A percentile compares a stretch with the other conserved stretches of the same genome.
Evolutionary conservation across 176 grass and related monocot species (phyloP).

Genomic region (Olyra latifolia): DNA sequence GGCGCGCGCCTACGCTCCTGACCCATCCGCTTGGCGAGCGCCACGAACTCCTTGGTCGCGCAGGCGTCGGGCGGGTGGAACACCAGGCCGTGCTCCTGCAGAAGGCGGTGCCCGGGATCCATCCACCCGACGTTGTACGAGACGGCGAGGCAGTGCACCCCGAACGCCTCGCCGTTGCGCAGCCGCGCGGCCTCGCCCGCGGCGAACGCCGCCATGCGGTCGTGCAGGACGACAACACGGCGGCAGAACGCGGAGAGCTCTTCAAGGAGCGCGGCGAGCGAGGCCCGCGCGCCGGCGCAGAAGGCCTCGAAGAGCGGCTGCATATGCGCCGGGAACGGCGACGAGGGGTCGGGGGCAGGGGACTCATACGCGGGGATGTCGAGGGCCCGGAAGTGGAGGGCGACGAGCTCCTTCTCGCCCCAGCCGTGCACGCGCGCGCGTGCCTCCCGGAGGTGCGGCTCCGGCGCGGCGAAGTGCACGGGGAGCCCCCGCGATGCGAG

Average conservation of each 20-base stretch:
- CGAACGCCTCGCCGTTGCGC: conserved; percentile 51
- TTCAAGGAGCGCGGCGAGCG: conserved; percentile 36
- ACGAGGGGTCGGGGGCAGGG: conserved; percentile 35
- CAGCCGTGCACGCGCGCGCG: conserved; percentile 55
- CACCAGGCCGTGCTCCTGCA: conserved; percentile 34
- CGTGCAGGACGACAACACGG: conserved; percentile 63
- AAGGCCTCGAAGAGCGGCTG: conserved; percentile 53
- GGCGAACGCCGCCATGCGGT: conserved; percentile 53
- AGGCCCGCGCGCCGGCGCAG: conserved; percentile 18
- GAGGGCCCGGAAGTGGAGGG: conserved; percentile 54
- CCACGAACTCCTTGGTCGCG: conserved; percentile 38
- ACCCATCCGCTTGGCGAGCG: conserved; percentile 6
- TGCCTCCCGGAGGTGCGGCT: conserved; percentile 55
- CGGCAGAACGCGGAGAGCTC: conserved; percentile 30
- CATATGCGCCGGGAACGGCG: conserved; percentile 59
- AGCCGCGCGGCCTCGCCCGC: conserved; percentile 42
- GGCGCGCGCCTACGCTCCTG: conserved; percentile 1
- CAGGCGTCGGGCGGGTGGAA: conserved; percentile 38
- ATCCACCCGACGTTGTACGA: conserved; percentile 41
- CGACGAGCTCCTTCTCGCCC: not conserved
- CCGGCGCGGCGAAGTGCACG: conserved; percentile 61
- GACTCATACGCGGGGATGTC: conserved; percentile 38
- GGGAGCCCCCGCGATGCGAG: conserved; percentile 47
- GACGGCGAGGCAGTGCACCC: conserved; percentile 47
- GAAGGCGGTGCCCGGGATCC: conserved; percentile 16